A percentile compares a stretch with the other conserved stretches of the same genome.
Conservation (phyloP, 129 eudicot genomes). For the Helianthus tuberosus region DNA sequence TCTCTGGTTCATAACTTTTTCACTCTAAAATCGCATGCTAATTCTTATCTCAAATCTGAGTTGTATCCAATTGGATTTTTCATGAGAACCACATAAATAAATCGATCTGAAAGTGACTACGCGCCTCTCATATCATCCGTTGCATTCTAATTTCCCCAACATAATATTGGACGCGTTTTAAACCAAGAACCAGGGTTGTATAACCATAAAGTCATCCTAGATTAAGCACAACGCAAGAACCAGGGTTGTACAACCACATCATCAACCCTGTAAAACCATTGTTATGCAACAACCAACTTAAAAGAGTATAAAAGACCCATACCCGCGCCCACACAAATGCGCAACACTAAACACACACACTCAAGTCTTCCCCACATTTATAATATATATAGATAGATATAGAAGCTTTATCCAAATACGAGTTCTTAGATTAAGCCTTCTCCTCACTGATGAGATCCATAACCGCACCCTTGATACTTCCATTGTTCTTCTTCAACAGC, state of each 20-base stretch:
- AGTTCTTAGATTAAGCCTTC: conserved; percentile 26
- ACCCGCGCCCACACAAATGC: not conserved
- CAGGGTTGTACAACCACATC: conserved; percentile 6
- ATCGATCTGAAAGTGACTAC: too few species aligned
- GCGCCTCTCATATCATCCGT: too few species aligned
- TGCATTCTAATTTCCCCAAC: too few species aligned
- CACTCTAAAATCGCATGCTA: too few species aligned
- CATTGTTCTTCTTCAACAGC: conserved; percentile 79
- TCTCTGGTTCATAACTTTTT: too few species aligned
- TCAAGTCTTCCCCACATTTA: conserved; percentile 23
- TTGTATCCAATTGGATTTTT: too few species aligned
- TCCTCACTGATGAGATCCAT: conserved; percentile 76
- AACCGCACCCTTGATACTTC: conserved; percentile 81
- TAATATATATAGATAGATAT: conserved; percentile 15
- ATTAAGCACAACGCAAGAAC: conserved; percentile 4
- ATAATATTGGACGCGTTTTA: too few species aligned
- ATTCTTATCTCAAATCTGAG: too few species aligned
- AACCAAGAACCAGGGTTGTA: too few species aligned
- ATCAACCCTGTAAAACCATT: conserved; percentile 12
- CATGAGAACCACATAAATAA: too few species aligned
- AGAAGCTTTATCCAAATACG: not conserved
- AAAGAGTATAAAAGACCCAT: conserved; percentile 6
- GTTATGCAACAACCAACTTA: not conserved
- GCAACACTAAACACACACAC: not conserved
- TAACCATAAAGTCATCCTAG: too few species aligned